phyloP scores from a whole-genome alignment of 139 green algal genomes.

The Picochlorum sp. region DNA sequence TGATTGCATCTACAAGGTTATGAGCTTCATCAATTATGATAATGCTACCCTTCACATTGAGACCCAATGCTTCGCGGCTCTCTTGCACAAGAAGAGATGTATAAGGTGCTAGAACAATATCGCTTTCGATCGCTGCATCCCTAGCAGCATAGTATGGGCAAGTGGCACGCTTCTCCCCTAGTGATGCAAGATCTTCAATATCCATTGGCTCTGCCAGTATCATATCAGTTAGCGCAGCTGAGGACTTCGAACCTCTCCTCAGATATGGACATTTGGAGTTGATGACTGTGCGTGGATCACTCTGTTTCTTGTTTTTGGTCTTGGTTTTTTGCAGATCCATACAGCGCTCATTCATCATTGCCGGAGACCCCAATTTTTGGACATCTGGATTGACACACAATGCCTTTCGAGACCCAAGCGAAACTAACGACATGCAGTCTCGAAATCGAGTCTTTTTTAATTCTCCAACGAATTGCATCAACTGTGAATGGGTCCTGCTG shows the following conservation, averaged over 20 bases:
- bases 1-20: constrained; percentile 80
- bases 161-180: constrained; percentile 25
- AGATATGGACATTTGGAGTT: constrained; percentile 23
- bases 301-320: background rate
- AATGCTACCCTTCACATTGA: constrained; percentile 49
- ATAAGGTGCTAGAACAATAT: constrained; percentile 90
- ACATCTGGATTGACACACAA: constrained; percentile 86
- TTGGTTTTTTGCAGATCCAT: constrained; percentile 63
- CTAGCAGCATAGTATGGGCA: constrained; percentile 91
- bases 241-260: constrained; percentile 1
- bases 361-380: constrained; percentile 9
- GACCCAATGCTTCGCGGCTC: constrained; percentile 50
- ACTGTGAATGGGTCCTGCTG: constrained; percentile 91
- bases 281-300: background rate
- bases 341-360: constrained; percentile 82
- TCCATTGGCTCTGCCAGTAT: constrained; percentile 64
- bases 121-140: constrained; percentile 43
- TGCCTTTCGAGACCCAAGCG: constrained; percentile 47
- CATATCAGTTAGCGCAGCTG: constrained; percentile 16
- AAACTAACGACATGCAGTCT: constrained; percentile 40
- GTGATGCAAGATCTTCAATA: constrained; percentile 77
- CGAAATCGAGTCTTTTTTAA: constrained; percentile 57
- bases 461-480: constrained; percentile 78
- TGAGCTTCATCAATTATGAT: constrained; percentile 96
- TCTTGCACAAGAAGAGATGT: constrained; percentile 23